Conservation (phyloP, 129 eudicot genomes). For the Chrysanthemum lavandulifolium region DNA sequence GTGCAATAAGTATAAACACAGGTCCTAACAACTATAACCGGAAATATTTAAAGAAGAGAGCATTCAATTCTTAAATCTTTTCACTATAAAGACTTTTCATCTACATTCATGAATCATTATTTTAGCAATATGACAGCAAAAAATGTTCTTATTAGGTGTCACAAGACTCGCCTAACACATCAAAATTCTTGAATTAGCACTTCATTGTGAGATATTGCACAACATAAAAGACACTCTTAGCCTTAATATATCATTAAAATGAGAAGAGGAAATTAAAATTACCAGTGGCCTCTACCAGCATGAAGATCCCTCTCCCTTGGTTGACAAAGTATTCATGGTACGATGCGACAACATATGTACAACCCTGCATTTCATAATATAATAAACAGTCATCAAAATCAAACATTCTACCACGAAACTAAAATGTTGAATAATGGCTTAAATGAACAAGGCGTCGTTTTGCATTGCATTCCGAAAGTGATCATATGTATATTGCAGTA, state of each 20-base stretch:
- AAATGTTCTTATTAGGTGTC: neutral
- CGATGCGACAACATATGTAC: slow-evolving; percentile 60
- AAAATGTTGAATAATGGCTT: neutral
- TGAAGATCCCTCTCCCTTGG: slow-evolving; percentile 64
- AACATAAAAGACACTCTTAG: neutral
- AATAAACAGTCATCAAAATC: slow-evolving; percentile 8
- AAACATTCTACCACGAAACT: neutral
- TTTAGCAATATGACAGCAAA: neutral
- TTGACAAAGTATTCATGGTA: slow-evolving; percentile 53
- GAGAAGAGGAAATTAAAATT: neutral
- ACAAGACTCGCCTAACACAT: neutral
- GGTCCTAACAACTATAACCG: neutral
- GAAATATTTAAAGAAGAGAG: neutral
- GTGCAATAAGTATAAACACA: neutral
- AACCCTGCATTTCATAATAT: slow-evolving; percentile 52
- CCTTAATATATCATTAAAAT: neutral
- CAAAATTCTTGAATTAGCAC: slow-evolving; percentile 1
- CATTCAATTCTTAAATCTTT: neutral
- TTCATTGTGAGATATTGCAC: slow-evolving; percentile 1
- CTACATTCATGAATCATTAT: neutral
- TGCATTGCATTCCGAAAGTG: too few relatives aligned
- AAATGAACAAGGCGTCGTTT: neutral
- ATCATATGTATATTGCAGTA: too few relatives aligned
- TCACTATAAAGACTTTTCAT: neutral
- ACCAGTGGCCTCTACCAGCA: slow-evolving; percentile 87